These are phyloP conservation scores for Colletotrichum godetiae DNA, from an alignment of 2,329 filamentous ascomycete species.

Conservation along the genomic window DNA sequence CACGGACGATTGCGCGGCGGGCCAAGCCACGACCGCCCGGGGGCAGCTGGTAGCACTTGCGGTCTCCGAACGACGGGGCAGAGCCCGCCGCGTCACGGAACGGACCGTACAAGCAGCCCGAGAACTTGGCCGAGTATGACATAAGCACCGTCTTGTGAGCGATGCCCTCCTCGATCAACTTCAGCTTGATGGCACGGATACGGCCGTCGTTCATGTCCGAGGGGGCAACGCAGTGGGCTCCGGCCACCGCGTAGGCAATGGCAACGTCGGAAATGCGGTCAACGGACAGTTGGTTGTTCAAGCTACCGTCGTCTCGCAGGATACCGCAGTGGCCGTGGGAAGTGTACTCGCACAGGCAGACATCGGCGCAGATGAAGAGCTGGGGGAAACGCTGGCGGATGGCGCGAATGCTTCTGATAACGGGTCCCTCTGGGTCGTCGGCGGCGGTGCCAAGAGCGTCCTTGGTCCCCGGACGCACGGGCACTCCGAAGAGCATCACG, in stretches of 20 bases:
- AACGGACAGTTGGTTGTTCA: slow-evolving; percentile 94
- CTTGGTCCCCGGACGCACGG: slow-evolving; percentile 82
- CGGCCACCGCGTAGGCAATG: slow-evolving; percentile 94
- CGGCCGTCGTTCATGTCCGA: slow-evolving; percentile 99
- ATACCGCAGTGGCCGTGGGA: slow-evolving; percentile 98
- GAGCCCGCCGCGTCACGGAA: slow-evolving; percentile 98
- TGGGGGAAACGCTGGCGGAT: slow-evolving; percentile 88
- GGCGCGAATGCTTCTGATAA: slow-evolving; percentile 87
- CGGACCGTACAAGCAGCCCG: slow-evolving; percentile 93
- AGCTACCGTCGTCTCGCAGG: slow-evolving; percentile 87
- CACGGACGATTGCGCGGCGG: slow-evolving; percentile 87
- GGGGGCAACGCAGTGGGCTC: slow-evolving; percentile 95
- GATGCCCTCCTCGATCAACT: slow-evolving; percentile 94
- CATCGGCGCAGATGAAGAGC: slow-evolving; percentile 91
- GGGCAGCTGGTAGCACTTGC: slow-evolving; percentile 96
- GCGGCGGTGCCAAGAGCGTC: slow-evolving; percentile 92
- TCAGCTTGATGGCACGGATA: slow-evolving; percentile 97
- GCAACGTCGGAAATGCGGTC: slow-evolving; percentile 97
- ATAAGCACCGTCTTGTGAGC: slow-evolving; percentile 92
- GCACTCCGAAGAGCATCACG: slow-evolving; percentile 96
- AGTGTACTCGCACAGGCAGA: slow-evolving; percentile 98
- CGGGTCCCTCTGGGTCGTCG: slow-evolving; percentile 92
- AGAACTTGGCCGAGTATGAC: slow-evolving; percentile 99
- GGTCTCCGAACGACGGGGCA: slow-evolving; percentile 89
- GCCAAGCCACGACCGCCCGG: slow-evolving; percentile 92